Base-by-base conservation (phyloP, 2,329 filamentous ascomycete genomes). In the Thielaviopsis punctulata region DNA sequence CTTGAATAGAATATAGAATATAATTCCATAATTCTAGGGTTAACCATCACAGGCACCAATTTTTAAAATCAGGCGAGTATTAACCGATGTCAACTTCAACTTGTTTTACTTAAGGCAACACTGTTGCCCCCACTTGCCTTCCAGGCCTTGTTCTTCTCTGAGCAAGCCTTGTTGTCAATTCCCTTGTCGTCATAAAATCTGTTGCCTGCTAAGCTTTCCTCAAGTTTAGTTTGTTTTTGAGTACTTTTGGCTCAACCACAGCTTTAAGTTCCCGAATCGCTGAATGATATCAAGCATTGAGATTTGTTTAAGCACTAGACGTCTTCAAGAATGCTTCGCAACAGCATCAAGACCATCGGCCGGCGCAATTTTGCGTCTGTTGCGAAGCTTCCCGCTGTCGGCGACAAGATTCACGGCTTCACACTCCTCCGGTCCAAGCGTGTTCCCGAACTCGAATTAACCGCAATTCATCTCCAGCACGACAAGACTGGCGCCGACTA, bases 401-500 rank as follows among this genome's bases (percentile, higher is more conserved):
- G 92, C 62, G 82, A 90, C 63, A 83, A 85, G 67, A 76, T 96
- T 41, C 85, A 96, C 65, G 92, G 92, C 62, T 98, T 98, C 69
- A 95, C 89, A 0, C 72, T 98, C 51, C 73, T 89, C 61, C 80
- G 90, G 56, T 79, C 84, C 56, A 94, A 95, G 69, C 85, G 94
- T 68, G 86, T 98, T 2, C 87, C 89, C 0, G 92, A 98, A 70
- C 77, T 96, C 48, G 86, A 96, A 66, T 69, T 98, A 62, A 94
- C 89, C 1, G 92, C 92, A 4, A 68, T 96, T 51, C 86, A 93
- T 57, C 76, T 98, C 57, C 82, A 86, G 62, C 92, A 98, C 64
- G 86, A 96, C 69, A 89, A 89, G 71, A 98, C 92, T 0, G 87
- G 89, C 55, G 92, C 92, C 57, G 87, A 98, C 59, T 95, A 96